These are phyloP conservation scores for Erysimum cheiri DNA, from an alignment of 441 rosid genomes.

Conservation along the genomic window DNA sequence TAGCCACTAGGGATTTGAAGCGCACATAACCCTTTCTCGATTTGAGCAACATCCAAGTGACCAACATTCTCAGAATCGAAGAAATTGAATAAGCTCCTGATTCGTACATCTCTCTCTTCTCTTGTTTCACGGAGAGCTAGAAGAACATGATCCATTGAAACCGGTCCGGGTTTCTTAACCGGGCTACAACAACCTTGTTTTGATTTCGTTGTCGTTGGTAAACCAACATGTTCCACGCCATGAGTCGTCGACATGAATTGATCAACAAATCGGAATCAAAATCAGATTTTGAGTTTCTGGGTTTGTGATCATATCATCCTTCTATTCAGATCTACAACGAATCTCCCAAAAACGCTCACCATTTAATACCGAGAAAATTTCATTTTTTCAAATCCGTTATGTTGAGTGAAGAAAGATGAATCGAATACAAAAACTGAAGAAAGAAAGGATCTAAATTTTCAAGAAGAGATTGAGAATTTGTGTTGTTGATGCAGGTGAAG, in stretches of 20 bases:
- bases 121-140: slow-evolving; percentile 71
- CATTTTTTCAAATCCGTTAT: not conserved
- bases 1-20: slow-evolving; percentile 67
- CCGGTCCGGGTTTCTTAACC: slow-evolving; percentile 57
- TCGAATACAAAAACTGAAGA: not conserved
- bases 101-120: slow-evolving; percentile 71
- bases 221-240: slow-evolving; percentile 41
- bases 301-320: slow-evolving; percentile 29
- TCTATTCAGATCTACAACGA: slow-evolving; percentile 20
- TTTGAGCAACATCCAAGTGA: slow-evolving; percentile 63
- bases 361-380: not conserved
- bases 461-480: slow-evolving; percentile 20
- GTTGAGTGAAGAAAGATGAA: slow-evolving; percentile 10
- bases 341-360: slow-evolving; percentile 22
- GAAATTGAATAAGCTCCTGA: slow-evolving; percentile 61
- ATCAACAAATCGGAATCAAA: slow-evolving; percentile 15
- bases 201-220: slow-evolving; percentile 27
- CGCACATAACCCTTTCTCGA: slow-evolving; percentile 68
- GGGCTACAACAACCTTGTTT: slow-evolving; percentile 51
- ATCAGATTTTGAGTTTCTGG: slow-evolving; percentile 12
- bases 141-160: slow-evolving; percentile 76
- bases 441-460: not conserved
- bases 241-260: slow-evolving; percentile 40
- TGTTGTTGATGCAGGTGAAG: slow-evolving; percentile 26
- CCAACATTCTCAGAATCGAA: slow-evolving; percentile 67